phyloP scores from a whole-genome alignment of 805 yeast species.

The Danielia reshetovae region DNA sequence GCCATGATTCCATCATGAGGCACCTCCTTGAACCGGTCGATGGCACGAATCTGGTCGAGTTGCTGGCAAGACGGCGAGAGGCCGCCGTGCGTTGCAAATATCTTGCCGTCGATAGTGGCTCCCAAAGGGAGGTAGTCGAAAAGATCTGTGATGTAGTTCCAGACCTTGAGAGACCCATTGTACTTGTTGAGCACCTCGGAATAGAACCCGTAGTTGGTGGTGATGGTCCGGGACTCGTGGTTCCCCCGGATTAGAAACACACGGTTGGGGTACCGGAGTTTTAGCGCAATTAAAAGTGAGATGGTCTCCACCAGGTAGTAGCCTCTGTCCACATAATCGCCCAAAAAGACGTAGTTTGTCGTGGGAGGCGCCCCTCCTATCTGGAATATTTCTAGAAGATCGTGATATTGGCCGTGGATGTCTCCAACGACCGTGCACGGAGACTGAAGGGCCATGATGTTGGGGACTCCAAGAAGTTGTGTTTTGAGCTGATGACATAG shows the following conservation, averaged over 20 bases:
- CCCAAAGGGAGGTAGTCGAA: constrained; percentile 77
- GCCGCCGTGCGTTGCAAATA: constrained; percentile 97
- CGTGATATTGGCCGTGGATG: constrained; percentile 96
- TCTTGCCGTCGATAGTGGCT: constrained; percentile 73
- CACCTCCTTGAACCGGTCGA: constrained; percentile 89
- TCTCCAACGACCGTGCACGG: constrained; percentile 98
- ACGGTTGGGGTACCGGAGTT: constrained; percentile 81
- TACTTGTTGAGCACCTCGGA: constrained; percentile 91
- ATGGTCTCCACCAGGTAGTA: constrained; percentile 92
- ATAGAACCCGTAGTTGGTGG: constrained; percentile 95
- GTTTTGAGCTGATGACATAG: constrained; percentile 63
- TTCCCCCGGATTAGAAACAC: constrained; percentile 86
- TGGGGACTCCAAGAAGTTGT: constrained; percentile 72
- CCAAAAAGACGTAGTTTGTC: constrained; percentile 88
- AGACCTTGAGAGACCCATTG: constrained; percentile 65
- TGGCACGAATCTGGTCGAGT: constrained; percentile 82
- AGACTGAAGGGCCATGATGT: constrained; percentile 75
- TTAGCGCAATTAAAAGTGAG: constrained; percentile 72
- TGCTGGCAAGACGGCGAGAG: constrained; percentile 92
- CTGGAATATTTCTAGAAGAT: constrained; percentile 83
- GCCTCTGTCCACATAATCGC: constrained; percentile 96
- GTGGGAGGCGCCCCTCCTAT: constrained; percentile 93
- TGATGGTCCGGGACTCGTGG: constrained; percentile 94
- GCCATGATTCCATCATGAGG: constrained; percentile 99
- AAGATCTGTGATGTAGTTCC: constrained; percentile 87